These are phyloP conservation scores for Penicillium sp. DNA, from an alignment of 2,329 filamentous ascomycete genomes.

Conservation along the genomic window DNA sequence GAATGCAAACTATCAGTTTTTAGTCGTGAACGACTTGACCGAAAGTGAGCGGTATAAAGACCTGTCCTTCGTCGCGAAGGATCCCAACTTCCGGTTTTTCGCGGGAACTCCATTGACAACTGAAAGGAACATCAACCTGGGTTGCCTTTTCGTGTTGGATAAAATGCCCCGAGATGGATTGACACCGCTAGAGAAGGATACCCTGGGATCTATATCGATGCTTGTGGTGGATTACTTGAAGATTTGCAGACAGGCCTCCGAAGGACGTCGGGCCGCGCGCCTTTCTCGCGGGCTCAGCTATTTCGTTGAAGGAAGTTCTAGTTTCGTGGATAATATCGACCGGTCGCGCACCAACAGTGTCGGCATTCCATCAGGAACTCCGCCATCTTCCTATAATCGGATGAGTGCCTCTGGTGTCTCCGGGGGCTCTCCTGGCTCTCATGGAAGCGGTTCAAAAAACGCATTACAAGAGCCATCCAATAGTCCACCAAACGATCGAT, in stretches of 20 bases:
- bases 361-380: slow-evolving; percentile 17
- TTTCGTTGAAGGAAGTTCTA: slow-evolving; percentile 54
- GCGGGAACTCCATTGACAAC: slow-evolving; percentile 62
- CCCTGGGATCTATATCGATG: slow-evolving; percentile 56
- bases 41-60: slow-evolving; percentile 40
- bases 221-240: slow-evolving; percentile 63
- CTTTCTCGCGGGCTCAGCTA: slow-evolving; percentile 54
- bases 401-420: slow-evolving; percentile 26
- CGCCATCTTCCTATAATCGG: slow-evolving; percentile 22
- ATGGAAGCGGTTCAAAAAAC: slow-evolving; percentile 20
- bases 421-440: slow-evolving; percentile 13
- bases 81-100: slow-evolving; percentile 49
- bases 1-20: slow-evolving; percentile 25
- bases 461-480: slow-evolving; percentile 16
- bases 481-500: slow-evolving; percentile 21
- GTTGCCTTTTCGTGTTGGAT: slow-evolving; percentile 60
- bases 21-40: slow-evolving; percentile 41
- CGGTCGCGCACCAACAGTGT: slow-evolving; percentile 25
- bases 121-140: slow-evolving; percentile 57
- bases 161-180: slow-evolving; percentile 54
- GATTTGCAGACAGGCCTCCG: slow-evolving; percentile 50
- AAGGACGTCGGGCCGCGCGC: slow-evolving; percentile 54
- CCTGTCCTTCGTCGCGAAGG: slow-evolving; percentile 34
- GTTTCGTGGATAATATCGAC: slow-evolving; percentile 33
- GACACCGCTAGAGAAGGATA: slow-evolving; percentile 39